Conservation (phyloP, 2,329 filamentous ascomycete genomes). For the Aurifilum marmelostoma region DNA sequence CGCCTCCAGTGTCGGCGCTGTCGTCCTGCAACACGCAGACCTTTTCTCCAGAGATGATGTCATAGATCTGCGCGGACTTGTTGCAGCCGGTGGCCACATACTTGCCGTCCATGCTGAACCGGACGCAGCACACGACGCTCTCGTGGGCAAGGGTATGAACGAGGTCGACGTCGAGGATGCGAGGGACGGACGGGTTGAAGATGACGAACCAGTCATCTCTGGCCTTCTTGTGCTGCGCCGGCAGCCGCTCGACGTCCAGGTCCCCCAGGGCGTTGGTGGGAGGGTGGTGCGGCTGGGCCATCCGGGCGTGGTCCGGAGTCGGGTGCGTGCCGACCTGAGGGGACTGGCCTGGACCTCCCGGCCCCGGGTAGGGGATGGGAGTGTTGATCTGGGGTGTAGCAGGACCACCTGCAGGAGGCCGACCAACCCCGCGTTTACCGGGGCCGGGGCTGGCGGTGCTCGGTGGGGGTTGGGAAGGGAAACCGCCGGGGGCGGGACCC, state of each 20-base stretch:
- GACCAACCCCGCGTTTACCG: conserved; percentile 70
- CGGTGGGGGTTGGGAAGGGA: conserved; percentile 80
- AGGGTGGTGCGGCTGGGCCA: conserved; percentile 53
- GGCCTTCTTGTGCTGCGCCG: conserved; percentile 85
- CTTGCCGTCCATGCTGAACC: conserved; percentile 94
- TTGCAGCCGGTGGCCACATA: conserved; percentile 98
- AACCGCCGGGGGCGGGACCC: conserved; percentile 66
- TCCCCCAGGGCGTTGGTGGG: conserved; percentile 74
- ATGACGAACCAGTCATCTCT: conserved; percentile 94
- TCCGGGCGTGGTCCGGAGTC: conserved; percentile 67
- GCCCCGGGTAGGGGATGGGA: conserved; percentile 82
- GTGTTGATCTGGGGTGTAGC: conserved; percentile 92
- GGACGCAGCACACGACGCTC: conserved; percentile 96
- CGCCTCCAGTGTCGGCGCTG: conserved; percentile 81
- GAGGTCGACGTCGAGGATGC: conserved; percentile 88
- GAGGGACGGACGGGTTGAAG: conserved; percentile 90
- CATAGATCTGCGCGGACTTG: conserved; percentile 98
- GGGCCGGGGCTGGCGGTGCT: conserved; percentile 87
- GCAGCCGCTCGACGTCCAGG: conserved; percentile 82
- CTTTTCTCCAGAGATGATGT: conserved; percentile 84
- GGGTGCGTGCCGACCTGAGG: conserved; percentile 83
- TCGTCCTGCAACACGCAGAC: conserved; percentile 91
- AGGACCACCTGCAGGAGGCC: conserved; percentile 68
- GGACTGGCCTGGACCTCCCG: conserved; percentile 63
- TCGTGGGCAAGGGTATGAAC: conserved; percentile 92